Conservation (phyloP, 495 filamentous ascomycete genomes). For the Sporormia fimetaria region DNA sequence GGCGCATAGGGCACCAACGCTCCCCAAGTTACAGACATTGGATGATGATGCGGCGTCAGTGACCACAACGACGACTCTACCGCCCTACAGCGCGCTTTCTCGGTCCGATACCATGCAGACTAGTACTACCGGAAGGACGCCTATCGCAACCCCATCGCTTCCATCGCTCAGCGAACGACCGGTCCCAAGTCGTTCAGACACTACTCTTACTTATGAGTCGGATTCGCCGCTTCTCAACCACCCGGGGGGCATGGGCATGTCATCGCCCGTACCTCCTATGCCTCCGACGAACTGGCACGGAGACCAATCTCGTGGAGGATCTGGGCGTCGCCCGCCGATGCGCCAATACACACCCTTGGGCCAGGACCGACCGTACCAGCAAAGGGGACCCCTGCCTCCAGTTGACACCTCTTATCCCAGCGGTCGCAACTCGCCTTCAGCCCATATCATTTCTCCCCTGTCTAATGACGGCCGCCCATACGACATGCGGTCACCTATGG, state of each 20-base stretch:
- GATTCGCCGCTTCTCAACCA: constrained; percentile 47
- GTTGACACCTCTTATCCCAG: constrained; percentile 13
- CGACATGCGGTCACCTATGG: constrained; percentile 10
- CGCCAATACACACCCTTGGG: constrained; percentile 22
- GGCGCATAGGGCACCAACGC: constrained; percentile 49
- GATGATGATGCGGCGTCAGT: constrained; percentile 33
- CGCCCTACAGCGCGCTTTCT: constrained; percentile 48
- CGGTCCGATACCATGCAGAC: constrained; percentile 26
- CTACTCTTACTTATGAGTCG: constrained; percentile 42
- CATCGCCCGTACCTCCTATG: constrained; percentile 25
- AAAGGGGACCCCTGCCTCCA: constrained; percentile 10
- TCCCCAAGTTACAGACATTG: constrained; percentile 43
- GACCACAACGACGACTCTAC: constrained; percentile 45
- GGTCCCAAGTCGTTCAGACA: constrained; percentile 32
- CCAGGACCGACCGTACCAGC: constrained; percentile 14
- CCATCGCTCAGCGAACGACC: constrained; percentile 34
- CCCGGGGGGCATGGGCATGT: constrained; percentile 46
- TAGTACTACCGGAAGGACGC: constrained; percentile 16
- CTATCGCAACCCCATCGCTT: constrained; percentile 32
- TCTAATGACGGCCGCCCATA: constrained; percentile 16
- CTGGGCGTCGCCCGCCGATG: constrained; percentile 1
- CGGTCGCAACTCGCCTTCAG: constrained; percentile 16
- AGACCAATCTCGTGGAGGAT: constrained; percentile 13
- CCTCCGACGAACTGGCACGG: constrained; percentile 17
- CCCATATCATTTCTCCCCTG: constrained; percentile 17